Evolutionary conservation across 129 eudicot species (phyloP), one percentile per base, ranked within the genome.

Genomic region (Flaveria robusta): DNA sequence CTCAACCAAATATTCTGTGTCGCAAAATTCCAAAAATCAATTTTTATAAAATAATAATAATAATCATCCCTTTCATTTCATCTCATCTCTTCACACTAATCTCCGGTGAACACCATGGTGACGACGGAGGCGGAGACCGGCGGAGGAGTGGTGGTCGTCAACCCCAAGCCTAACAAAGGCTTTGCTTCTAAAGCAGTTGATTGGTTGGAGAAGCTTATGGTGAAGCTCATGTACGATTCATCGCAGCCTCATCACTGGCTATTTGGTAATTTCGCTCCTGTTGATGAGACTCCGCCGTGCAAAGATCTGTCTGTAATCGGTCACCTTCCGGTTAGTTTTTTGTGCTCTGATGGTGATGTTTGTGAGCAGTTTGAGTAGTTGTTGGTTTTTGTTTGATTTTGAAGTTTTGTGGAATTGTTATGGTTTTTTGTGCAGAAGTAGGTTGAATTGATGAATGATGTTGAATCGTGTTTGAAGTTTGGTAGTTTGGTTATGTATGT

Each of bases 251-350:
- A 87, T 58, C 88, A 86, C 27, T 94, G 84, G 83, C 92, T 94
- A 9, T 71, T 85, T 10, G 98, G 96, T 27, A 94, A 94, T 54
- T 94, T 85, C 52, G 98, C 93, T 58, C 97, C 98, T 9, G 93
- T 93, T 26, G 91, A 88, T 14, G 96, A 89, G 54, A 87, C 93
- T 75, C 97, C 98, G 42, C 98, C 98, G 7, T 69, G 76, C 72
- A 75, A 56, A 23, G 83, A 94, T 70, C 96, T 94, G 23, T 83
- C 83, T 5, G 91, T 94, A 2, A 78, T 60, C n/a, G 97, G 98
- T 27, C 86, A 79, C 29, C 87, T 92, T 27, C 97, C 97, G 88
- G 99, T 94, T 24, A 74, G 98, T 80, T 47, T 39, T 20, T 39
- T 43, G 37, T 54, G 54, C 19, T 74, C 50, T 1, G 27, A 16